Evolutionary conservation across 306 rosid genomes (phyloP), one percentile per base, ranked within the genome.

Genomic region (Rosa multiflora): DNA sequence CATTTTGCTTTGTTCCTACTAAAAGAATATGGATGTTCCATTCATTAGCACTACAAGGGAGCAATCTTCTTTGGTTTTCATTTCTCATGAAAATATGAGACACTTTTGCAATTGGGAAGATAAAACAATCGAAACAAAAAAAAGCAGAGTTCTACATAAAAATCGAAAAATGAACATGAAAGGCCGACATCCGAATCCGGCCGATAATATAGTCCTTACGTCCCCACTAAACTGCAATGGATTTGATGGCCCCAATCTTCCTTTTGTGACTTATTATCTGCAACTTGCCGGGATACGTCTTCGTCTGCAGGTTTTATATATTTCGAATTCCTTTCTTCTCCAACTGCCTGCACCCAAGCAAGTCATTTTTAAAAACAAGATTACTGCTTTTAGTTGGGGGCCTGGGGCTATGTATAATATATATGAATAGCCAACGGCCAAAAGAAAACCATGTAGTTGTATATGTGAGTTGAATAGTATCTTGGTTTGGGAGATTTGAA

Each of bases 161-260:
- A 68, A 76, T 75, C 20, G 49, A 76, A 43, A 66, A 55, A 66
- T 44, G 73, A 62, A 78, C 20, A 17, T 14, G 26, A 71, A 79
- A 67, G 53, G 55, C 86, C 82, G 79, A 85, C 88, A 82, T 43
- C 73, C 74, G 75, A 78, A 81, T 85, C 83, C 48, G 68, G 42
- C 15, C 10, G 53, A 68, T 35, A 6, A 55, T 35, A 29, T 14
- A 26, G 4, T 12, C 78, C 67, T 21, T 69, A 49, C 74, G 69
- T 56, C 81, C 80, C 73, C 62, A 75, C 74, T 72, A 3, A 37
- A 51, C 47, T 23, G 76, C 42, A 37, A 12, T 67, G 72, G 82
- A 82, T 76, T 67, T 72, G 12, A 71, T 67, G 78, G 84, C 77
- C 29, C 71, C 47, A 1, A 26, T 61, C 40, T 3, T 37, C 13